Percentiles rank a stretch among this genome's conserved stretches.
These are phyloP conservation scores for Globisporangium abappressorium DNA, from an alignment of 352 stramenopile species.

Conservation along the genomic window DNA sequence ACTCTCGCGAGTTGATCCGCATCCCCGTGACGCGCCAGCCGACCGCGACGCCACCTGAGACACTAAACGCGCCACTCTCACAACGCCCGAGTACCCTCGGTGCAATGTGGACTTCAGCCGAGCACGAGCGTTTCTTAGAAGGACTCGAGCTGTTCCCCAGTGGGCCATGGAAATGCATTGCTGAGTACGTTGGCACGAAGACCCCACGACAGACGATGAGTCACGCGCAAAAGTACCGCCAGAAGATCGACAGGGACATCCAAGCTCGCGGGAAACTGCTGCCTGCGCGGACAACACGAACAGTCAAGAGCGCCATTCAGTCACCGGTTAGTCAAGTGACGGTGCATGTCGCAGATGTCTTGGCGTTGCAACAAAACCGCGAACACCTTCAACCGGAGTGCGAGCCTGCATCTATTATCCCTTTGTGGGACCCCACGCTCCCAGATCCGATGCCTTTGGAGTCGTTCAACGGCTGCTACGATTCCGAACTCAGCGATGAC, in stretches of 20 bases:
- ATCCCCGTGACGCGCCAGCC: background rate
- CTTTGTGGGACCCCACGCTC: too few relatives aligned
- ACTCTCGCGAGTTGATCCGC: background rate
- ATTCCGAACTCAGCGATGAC: too few relatives aligned
- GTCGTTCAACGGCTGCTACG: too few relatives aligned
- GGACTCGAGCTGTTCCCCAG: conserved; percentile 45
- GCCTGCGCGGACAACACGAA: too few relatives aligned
- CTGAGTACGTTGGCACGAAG: conserved; percentile 45
- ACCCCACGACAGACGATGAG: conserved; percentile 88
- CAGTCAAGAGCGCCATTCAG: too few relatives aligned
- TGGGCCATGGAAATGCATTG: conserved; percentile 51
- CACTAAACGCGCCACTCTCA: background rate
- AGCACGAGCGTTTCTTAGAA: conserved; percentile 40
- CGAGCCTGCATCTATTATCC: too few relatives aligned
- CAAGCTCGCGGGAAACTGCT: too few relatives aligned
- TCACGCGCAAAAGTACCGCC: conserved; percentile 93
- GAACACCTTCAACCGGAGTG: too few relatives aligned
- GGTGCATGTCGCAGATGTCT: too few relatives aligned
- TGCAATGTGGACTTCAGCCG: background rate
- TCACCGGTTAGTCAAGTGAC: too few relatives aligned
- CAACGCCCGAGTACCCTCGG: background rate
- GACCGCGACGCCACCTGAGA: background rate
- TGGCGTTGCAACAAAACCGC: too few relatives aligned
- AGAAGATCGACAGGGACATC: conserved; percentile 41
- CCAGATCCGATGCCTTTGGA: too few relatives aligned